Conservation (phyloP, 164 flowering plant species). For the Vitis amurensis region DNA sequence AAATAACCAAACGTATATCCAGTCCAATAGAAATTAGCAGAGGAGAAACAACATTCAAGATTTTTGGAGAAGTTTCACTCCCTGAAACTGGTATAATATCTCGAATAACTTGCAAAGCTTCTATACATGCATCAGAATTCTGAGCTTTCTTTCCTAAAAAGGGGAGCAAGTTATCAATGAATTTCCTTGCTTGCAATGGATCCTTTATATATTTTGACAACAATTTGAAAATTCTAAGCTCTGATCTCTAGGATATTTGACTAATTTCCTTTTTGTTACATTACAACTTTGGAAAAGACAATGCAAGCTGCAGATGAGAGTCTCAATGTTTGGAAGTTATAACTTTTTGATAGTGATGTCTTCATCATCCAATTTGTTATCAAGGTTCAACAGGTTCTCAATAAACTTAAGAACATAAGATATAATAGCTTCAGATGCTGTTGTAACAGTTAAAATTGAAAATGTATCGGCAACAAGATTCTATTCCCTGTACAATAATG, state of each 20-base stretch:
- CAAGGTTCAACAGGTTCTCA: slow-evolving; percentile 75
- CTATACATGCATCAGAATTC: slow-evolving; percentile 48
- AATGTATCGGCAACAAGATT: slow-evolving; percentile 74
- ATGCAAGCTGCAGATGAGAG: slow-evolving; percentile 65
- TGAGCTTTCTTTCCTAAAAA: slow-evolving; percentile 40
- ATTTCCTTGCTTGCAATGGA: slow-evolving; percentile 42
- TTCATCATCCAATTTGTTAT: slow-evolving; percentile 42
- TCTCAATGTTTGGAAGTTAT: slow-evolving; percentile 50
- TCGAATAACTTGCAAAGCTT: slow-evolving; percentile 55
- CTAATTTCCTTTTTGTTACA: slow-evolving; percentile 47
- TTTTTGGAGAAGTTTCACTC: slow-evolving; percentile 31
- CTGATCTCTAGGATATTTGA: slow-evolving; percentile 52
- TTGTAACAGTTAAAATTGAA: slow-evolving; percentile 60
- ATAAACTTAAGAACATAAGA: slow-evolving; percentile 66
- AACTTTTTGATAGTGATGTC: slow-evolving; percentile 35
- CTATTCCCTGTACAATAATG: slow-evolving; percentile 51
- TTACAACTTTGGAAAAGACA: slow-evolving; percentile 38
- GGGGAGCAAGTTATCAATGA: slow-evolving; percentile 71
- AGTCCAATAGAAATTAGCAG: slow-evolving; percentile 28
- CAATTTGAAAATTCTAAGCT: slow-evolving; percentile 57
- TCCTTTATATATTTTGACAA: slow-evolving; percentile 60
- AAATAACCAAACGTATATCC: no score
- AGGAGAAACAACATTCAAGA: slow-evolving; percentile 59
- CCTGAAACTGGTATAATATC: slow-evolving; percentile 48
- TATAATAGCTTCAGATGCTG: slow-evolving; percentile 64